phyloP scores from a whole-genome alignment of 23 red algal species.

The Gracilaria caudata region DNA sequence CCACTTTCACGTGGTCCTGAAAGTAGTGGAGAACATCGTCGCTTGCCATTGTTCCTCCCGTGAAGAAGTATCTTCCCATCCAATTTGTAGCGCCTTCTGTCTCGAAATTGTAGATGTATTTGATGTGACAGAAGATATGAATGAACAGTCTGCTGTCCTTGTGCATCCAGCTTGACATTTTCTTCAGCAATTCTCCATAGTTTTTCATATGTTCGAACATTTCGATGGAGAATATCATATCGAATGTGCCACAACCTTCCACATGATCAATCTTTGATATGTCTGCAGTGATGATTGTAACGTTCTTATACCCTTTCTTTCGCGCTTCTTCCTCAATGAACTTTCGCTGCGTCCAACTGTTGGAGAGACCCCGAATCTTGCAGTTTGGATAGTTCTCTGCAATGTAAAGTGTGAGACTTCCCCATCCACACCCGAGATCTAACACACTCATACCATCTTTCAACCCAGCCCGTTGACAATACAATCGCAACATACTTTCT shows the following conservation, averaged over 20 bases:
- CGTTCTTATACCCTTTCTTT: slow-evolving; percentile 67
- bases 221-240: slow-evolving; percentile 90
- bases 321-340: slow-evolving; percentile 75
- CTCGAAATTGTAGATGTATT: slow-evolving; percentile 93
- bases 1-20: slow-evolving; percentile 72
- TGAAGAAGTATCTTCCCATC: slow-evolving; percentile 99
- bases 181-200: slow-evolving; percentile 80
- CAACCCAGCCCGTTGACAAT: slow-evolving; percentile 84
- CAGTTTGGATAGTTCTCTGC: slow-evolving; percentile 90
- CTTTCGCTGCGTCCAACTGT: slow-evolving; percentile 89
- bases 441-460: slow-evolving; percentile 86
- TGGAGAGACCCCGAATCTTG: slow-evolving; percentile 73
- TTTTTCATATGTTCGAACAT: slow-evolving; percentile 99
- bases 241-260: slow-evolving; percentile 50
- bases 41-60: slow-evolving; percentile 89
- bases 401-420: slow-evolving; percentile 86
- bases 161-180: slow-evolving; percentile 80
- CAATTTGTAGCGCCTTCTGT: slow-evolving; percentile 89
- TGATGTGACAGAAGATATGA: slow-evolving; percentile 92
- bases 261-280: slow-evolving; percentile 46
- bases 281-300: slow-evolving; percentile 85
- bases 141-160: slow-evolving; percentile 80
- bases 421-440: slow-evolving; percentile 98
- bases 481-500: slow-evolving; percentile 82
- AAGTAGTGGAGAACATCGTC: slow-evolving; percentile 87